Percentiles rank a stretch among this genome's conserved stretches.
These are phyloP conservation scores for Kickxella alabastrina DNA, from an alignment of 192 early-diverging fungal genomes.

Conservation along the genomic window DNA sequence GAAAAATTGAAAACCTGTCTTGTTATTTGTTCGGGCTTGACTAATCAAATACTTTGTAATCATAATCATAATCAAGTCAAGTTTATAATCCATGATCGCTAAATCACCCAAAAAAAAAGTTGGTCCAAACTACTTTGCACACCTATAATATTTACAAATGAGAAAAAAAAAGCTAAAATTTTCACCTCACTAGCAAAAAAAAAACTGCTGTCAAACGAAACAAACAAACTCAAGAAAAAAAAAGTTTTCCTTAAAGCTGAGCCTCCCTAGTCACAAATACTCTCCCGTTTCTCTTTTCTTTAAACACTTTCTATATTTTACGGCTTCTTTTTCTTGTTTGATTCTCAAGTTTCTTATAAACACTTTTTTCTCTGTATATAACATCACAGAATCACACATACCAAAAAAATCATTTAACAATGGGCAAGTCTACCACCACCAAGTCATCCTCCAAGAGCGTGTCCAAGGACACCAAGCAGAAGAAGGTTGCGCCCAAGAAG, in stretches of 20 bases:
- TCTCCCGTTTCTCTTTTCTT: constrained; percentile 2
- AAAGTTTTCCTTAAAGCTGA: no score
- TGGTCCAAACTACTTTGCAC: no score
- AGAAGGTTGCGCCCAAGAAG: constrained; percentile 5
- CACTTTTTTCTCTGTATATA: constrained; percentile 7
- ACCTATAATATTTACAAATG: no score
- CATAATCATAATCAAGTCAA: no score
- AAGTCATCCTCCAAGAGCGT: constrained; percentile 12
- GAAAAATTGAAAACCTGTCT: no score
- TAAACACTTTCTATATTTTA: background rate
- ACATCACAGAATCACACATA: background rate
- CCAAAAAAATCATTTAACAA: constrained; percentile 8
- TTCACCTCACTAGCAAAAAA: no score
- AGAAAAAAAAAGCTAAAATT: background rate
- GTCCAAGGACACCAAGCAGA: constrained; percentile 20
- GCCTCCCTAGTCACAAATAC: no score
- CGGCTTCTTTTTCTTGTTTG: background rate
- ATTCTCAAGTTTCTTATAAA: constrained; percentile 8
- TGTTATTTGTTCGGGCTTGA: no score
- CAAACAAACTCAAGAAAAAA: no score
- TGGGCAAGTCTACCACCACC: constrained; percentile 26
- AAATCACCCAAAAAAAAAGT: constrained; percentile 6
- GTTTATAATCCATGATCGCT: no score
- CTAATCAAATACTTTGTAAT: no score
- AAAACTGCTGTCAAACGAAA: no score